These are phyloP conservation scores for Fusarium sp. DNA, from an alignment of 2,329 filamentous ascomycete genomes.

Conservation along the genomic window DNA sequence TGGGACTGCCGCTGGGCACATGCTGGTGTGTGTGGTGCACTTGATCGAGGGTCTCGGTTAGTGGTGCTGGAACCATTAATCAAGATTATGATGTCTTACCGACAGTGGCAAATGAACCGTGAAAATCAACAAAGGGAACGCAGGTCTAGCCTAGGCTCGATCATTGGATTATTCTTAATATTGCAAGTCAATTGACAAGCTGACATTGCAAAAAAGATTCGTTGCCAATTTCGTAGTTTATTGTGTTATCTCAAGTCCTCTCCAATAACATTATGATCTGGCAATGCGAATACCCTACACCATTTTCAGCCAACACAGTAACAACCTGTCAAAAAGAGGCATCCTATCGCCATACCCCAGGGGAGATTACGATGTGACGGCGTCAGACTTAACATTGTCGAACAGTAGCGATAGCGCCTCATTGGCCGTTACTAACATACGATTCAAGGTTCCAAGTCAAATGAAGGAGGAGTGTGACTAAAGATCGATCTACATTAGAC, in stretches of 20 bases:
- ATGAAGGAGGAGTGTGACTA: conserved; percentile 7
- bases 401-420: conserved; percentile 2
- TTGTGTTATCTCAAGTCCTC: not conserved
- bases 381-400: not conserved
- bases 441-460: not conserved
- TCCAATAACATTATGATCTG: not conserved
- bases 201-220: not conserved
- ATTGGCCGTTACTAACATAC: not conserved
- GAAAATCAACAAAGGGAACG: not conserved
- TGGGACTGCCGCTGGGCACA: not conserved
- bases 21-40: not conserved
- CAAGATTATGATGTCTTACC: conserved; percentile 1
- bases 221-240: not conserved
- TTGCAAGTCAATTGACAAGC: not conserved
- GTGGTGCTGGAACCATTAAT: not conserved
- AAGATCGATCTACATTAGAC: conserved; percentile 21
- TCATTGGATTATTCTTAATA: no score
- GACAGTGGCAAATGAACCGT: not conserved
- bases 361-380: conserved; percentile 27
- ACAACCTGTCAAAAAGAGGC: not conserved
- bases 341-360: conserved; percentile 2
- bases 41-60: conserved; percentile 13
- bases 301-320: not conserved
- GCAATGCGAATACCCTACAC: conserved; percentile 21
- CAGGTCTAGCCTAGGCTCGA: not conserved